Evolutionary conservation across 495 filamentous ascomycete species (phyloP).

Genomic region (Aspergillus olivimuriae): DNA sequence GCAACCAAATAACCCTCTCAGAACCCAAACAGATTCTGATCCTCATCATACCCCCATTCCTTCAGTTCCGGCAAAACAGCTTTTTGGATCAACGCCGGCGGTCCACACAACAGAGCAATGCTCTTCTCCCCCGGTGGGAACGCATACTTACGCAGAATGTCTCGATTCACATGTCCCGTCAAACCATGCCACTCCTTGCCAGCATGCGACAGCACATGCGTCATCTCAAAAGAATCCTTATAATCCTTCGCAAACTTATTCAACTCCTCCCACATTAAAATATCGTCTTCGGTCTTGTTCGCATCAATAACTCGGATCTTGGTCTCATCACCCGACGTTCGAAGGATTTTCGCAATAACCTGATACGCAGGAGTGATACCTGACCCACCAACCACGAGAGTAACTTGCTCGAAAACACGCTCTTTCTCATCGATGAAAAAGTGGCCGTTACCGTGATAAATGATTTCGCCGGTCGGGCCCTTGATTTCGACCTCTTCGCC

Average conservation of each 20-base stretch:
- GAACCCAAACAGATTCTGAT: constrained; percentile 25
- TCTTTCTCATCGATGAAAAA: constrained; percentile 16
- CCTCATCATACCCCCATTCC: constrained; percentile 23
- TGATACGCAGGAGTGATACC: constrained; percentile 29
- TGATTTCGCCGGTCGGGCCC: constrained; percentile 39
- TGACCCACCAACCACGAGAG: constrained; percentile 12
- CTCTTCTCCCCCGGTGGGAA: constrained; percentile 22
- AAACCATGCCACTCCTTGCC: constrained; percentile 22
- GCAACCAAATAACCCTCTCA: constrained; percentile 5
- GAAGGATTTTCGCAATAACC: constrained; percentile 21
- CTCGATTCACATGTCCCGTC: constrained; percentile 22
- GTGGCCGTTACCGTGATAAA: constrained; percentile 22
- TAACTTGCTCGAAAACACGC: constrained; percentile 6
- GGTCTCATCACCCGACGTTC: constrained; percentile 12
- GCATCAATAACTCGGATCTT: constrained; percentile 25
- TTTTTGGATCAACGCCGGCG: constrained; percentile 30
- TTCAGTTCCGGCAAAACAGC: constrained; percentile 24
- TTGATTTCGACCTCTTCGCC: constrained; percentile 36
- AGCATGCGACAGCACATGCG: constrained; percentile 27
- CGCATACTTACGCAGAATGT: constrained; percentile 20
- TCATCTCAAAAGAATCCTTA: constrained; percentile 22
- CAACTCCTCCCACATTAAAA: constrained; percentile 31
- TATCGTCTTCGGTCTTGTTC: constrained; percentile 30
- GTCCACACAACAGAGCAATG: constrained; percentile 26
- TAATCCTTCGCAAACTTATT: constrained; percentile 24